phyloP scores from a whole-genome alignment of 306 rosid genomes.

The Cercis canadensis region DNA sequence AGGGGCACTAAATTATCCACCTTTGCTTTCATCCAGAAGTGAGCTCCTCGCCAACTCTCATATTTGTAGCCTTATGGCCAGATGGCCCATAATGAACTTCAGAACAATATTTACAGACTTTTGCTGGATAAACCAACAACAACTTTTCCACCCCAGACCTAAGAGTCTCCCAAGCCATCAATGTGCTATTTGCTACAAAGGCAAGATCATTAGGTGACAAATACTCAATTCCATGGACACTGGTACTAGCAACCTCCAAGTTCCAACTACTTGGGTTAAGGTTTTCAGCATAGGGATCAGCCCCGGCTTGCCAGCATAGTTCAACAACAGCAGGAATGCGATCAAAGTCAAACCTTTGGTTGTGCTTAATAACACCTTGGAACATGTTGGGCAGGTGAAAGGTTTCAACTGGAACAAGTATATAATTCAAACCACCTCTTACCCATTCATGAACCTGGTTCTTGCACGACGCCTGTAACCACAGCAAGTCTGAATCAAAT shows the following conservation, averaged over 20 bases:
- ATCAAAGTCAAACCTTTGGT: constrained; percentile 81
- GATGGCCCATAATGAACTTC: constrained; percentile 92
- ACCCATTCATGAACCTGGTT: constrained; percentile 79
- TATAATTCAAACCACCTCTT: constrained; percentile 64
- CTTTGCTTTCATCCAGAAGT: constrained; percentile 79
- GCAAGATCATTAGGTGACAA: constrained; percentile 54
- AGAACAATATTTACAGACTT: constrained; percentile 85
- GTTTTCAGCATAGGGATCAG: constrained; percentile 45
- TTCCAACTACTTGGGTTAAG: constrained; percentile 42
- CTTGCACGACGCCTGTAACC: constrained; percentile 71
- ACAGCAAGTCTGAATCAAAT: constrained; percentile 71
- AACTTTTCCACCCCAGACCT: constrained; percentile 75
- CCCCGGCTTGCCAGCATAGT: constrained; percentile 93
- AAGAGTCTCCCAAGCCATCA: constrained; percentile 77
- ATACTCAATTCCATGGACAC: constrained; percentile 38
- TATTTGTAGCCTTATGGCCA: constrained; percentile 82
- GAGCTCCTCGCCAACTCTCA: constrained; percentile 79
- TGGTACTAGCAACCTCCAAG: constrained; percentile 39
- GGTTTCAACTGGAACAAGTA: constrained; percentile 77
- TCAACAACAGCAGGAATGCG: constrained; percentile 87
- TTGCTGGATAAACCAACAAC: constrained; percentile 74
- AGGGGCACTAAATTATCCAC: constrained; percentile 84
- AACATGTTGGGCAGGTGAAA: constrained; percentile 76
- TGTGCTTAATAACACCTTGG: constrained; percentile 71
- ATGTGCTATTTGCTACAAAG: constrained; percentile 58